Evolutionary conservation across 306 rosid genomes (phyloP).

Genomic region (Alnus glutinosa): DNA sequence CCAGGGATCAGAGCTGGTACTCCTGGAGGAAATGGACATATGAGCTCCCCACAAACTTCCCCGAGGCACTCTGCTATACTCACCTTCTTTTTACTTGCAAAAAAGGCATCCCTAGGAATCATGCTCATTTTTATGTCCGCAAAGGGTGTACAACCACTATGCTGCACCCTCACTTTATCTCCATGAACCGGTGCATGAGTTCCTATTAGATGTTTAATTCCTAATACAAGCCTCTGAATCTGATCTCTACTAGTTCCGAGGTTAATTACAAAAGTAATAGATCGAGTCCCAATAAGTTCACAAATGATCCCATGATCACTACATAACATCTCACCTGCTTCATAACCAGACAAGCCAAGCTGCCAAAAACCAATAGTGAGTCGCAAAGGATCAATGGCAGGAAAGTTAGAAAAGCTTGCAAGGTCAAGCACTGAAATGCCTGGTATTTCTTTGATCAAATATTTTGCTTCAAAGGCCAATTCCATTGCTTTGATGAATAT

Average conservation of each 20-base stretch:
- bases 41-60: constrained; percentile 74
- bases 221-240: constrained; percentile 59
- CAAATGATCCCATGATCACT: constrained; percentile 60
- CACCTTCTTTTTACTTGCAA: constrained; percentile 59
- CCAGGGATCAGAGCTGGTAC: constrained; percentile 82
- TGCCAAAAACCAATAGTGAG: constrained; percentile 74
- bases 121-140: constrained; percentile 47
- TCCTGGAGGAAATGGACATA: constrained; percentile 88
- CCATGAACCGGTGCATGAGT: constrained; percentile 25
- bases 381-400: constrained; percentile 64
- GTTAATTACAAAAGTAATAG: constrained; percentile 66
- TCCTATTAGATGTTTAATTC: constrained; percentile 54
- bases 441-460: constrained; percentile 38
- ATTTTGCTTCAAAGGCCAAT: constrained; percentile 57
- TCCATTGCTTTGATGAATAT: constrained; percentile 53
- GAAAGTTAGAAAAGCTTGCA: constrained; percentile 46
- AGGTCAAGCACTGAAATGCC: constrained; percentile 62
- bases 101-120: constrained; percentile 88
- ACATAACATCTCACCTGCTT: constrained; percentile 66
- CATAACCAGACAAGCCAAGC: constrained; percentile 79
- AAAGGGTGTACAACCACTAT: constrained; percentile 37
- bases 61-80: constrained; percentile 57
- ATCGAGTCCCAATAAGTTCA: constrained; percentile 74
- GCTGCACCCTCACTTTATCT: constrained; percentile 27
- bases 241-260: constrained; percentile 72